Conservation (phyloP, 2,329 filamentous ascomycete genomes). For the Alternaria consortialis region DNA sequence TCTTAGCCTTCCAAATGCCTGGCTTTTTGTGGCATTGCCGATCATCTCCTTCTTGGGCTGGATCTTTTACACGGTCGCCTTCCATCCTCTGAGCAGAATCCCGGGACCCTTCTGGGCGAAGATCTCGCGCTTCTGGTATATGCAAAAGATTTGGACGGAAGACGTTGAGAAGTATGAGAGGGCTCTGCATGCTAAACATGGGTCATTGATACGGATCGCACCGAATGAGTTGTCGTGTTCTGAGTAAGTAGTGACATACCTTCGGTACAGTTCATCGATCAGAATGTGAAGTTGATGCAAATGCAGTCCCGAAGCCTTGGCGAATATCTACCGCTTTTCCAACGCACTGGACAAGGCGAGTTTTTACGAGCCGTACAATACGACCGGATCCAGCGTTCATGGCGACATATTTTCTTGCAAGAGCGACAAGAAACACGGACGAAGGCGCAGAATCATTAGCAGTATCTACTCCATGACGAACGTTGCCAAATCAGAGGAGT, state of each 20-base stretch:
- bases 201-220: background rate
- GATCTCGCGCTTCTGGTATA: background rate
- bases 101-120: background rate
- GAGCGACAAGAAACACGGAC: background rate
- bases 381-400: background rate
- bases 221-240: background rate
- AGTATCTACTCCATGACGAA: background rate
- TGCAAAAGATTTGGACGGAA: background rate
- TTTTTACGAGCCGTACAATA: background rate
- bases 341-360: background rate
- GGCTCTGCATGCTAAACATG: background rate
- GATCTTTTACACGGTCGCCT: background rate
- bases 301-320: background rate
- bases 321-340: background rate
- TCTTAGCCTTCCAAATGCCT: background rate
- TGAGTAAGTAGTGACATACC: background rate
- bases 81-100: background rate
- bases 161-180: background rate
- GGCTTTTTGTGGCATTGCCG: background rate
- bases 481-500: background rate
- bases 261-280: background rate
- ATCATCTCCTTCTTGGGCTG: background rate
- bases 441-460: background rate
- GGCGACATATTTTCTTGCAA: background rate
- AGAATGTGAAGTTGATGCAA: background rate